A percentile compares a stretch with the other conserved stretches of the same genome.
Evolutionary conservation across 306 rosid species (phyloP).

Genomic region (Castanea crenata): DNA sequence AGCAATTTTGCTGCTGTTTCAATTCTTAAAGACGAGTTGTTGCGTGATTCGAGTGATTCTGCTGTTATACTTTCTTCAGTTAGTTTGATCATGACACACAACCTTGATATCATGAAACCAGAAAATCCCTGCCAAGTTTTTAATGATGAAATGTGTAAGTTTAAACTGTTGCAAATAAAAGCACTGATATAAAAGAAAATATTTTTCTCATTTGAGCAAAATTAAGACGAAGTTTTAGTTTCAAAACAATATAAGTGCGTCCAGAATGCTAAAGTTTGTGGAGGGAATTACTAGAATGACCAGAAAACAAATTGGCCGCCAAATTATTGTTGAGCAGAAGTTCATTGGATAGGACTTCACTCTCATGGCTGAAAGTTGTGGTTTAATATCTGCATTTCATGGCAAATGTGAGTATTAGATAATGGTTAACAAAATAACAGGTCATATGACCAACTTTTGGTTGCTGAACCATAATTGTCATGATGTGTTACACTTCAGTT

Average conservation of each 20-base stretch:
- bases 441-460: no score
- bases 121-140: slow-evolving; percentile 9
- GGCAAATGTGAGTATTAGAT: background rate
- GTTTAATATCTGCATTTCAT: slow-evolving; percentile 14
- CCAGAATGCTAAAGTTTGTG: background rate
- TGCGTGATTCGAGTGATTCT: background rate
- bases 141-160: no score
- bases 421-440: no score
- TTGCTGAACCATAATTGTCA: no score
- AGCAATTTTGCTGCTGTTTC: slow-evolving; percentile 11
- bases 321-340: slow-evolving; percentile 4
- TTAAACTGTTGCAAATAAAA: no score
- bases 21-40: background rate
- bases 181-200: no score
- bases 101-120: background rate
- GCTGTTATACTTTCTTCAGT: background rate
- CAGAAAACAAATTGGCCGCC: slow-evolving; percentile 17
- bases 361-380: background rate
- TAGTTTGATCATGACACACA: background rate
- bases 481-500: no score
- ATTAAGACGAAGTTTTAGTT: no score
- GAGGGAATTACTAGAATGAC: slow-evolving; percentile 2
- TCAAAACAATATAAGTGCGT: background rate
- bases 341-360: background rate
- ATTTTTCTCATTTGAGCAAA: no score